Evolutionary conservation across 768 basidiomycete genomes (phyloP).

Genomic region (Roridomyces roridus): DNA sequence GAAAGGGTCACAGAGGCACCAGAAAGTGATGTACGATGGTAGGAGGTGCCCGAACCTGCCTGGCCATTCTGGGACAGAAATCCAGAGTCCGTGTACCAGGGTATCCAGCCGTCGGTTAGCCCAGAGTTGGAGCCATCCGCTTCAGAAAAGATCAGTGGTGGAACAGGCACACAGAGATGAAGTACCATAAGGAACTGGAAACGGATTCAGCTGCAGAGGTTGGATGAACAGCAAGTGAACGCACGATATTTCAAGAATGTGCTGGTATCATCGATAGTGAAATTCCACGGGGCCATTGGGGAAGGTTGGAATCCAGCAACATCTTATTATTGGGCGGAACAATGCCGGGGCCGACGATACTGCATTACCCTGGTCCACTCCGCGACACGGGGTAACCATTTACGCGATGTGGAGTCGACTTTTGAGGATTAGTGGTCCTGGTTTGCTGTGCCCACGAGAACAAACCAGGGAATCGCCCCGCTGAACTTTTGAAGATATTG

Average conservation of each 20-base stretch:
- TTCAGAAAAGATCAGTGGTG: background rate
- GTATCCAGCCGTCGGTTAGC: background rate
- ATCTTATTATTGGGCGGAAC: too few species aligned
- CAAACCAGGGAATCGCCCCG: too few species aligned
- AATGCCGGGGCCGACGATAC: too few species aligned
- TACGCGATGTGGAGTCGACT: too few species aligned
- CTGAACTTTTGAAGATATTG: too few species aligned
- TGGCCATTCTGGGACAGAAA: background rate
- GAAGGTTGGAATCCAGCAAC: too few species aligned
- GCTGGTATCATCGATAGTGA: constrained; percentile 2
- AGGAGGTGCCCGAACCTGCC: background rate
- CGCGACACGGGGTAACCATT: too few species aligned
- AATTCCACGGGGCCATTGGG: constrained; percentile 1
- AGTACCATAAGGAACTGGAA: constrained; percentile 8
- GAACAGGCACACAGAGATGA: background rate
- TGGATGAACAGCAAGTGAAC: background rate
- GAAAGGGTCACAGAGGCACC: background rate
- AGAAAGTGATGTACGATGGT: background rate
- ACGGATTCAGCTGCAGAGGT: background rate
- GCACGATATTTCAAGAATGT: constrained; percentile 28
- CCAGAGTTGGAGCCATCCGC: background rate
- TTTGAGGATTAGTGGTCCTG: too few species aligned
- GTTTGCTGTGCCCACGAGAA: too few species aligned
- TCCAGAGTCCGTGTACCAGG: constrained; percentile 6
- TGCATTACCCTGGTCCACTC: too few species aligned